Evolutionary conservation across 805 yeast genomes (phyloP), one percentile per base, ranked within the genome.

Genomic region (Kodamaea jinghongensis): DNA sequence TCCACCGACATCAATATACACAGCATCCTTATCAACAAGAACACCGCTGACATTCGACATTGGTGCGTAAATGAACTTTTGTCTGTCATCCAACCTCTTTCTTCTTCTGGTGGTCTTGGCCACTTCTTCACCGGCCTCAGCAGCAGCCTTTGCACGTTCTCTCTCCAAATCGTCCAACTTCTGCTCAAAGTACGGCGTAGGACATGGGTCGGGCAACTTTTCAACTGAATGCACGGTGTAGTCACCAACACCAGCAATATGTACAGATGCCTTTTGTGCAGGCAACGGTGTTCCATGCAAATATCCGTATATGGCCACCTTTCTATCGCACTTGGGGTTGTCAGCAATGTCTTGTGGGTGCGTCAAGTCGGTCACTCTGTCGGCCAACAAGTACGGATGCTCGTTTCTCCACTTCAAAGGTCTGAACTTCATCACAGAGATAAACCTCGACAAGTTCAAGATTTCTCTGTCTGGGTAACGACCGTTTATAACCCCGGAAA

Each of bases 41-140:
- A 93, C 95, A 60, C 99, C 99, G 42, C 97, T 97, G n/a, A 93
- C 96, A 63, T 93, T 98, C 34, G 97, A 86, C 99, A 93, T 93
- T 36, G 99, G 99, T 0, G 99, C 99, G 61, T 95, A 93, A 2
- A 93, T 88, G 49, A 88, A 79, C 60, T 90, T 93, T 58, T 88
- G 95, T 52, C 83, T 87, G 56, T 93, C 99, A 49, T 93, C 98
- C 39, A 93, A 76, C 56, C 98, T 78, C 59, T 88, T 86, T 55
- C 97, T 76, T 61, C 96, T 81, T 50, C 75, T 69, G 2, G 73
- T 60, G 2, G 81, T 75, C 23, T 75, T 71, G 2, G 81, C 73
- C 3, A 74, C 54, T 3, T 66, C 62, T 41, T 75, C 79, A 7
- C 84, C 86, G 14, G 74, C 73, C 36, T 73, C 82, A 6, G 75